Conservation (phyloP, 2,329 filamentous ascomycete genomes). For the Leptographium procerum region DNA sequence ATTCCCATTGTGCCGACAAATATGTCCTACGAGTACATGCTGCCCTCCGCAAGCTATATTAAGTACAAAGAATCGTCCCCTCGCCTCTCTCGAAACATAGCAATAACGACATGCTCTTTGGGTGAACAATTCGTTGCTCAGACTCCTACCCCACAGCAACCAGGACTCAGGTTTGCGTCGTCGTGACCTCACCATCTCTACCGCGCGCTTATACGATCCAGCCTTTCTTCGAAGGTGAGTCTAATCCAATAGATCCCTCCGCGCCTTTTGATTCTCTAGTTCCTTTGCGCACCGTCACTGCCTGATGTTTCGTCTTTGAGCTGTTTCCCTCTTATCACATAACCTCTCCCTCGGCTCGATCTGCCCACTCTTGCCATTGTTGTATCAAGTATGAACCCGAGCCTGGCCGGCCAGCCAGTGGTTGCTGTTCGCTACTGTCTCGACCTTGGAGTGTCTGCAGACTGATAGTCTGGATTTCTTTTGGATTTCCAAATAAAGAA, state of each 20-base stretch:
- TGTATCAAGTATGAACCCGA: too few relatives aligned
- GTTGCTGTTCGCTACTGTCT: too few relatives aligned
- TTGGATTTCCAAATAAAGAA: too few relatives aligned
- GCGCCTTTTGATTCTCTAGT: not conserved
- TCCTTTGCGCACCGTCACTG: not conserved
- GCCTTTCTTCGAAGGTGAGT: not conserved
- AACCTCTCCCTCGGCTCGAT: too few relatives aligned
- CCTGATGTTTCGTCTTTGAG: not conserved
- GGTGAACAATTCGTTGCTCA: too few relatives aligned
- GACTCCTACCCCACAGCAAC: too few relatives aligned
- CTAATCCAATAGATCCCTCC: constrained; percentile 5
- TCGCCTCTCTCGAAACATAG: not conserved
- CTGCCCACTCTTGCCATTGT: not conserved
- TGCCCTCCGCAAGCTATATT: not conserved
- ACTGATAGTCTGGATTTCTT: too few relatives aligned
- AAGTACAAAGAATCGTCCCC: not conserved
- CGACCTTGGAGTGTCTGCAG: too few relatives aligned
- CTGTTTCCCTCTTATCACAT: not conserved
- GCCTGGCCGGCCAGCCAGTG: too few relatives aligned
- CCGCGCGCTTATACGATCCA: constrained; percentile 10
- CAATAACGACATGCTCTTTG: too few relatives aligned
- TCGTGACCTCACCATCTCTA: not conserved
- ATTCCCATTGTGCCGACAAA: not conserved
- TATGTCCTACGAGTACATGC: not conserved
- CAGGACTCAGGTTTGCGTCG: too few relatives aligned